phyloP scores from a whole-genome alignment of 2,329 filamentous ascomycete species.

The Ophiocordyceps camponoti-saundersi region DNA sequence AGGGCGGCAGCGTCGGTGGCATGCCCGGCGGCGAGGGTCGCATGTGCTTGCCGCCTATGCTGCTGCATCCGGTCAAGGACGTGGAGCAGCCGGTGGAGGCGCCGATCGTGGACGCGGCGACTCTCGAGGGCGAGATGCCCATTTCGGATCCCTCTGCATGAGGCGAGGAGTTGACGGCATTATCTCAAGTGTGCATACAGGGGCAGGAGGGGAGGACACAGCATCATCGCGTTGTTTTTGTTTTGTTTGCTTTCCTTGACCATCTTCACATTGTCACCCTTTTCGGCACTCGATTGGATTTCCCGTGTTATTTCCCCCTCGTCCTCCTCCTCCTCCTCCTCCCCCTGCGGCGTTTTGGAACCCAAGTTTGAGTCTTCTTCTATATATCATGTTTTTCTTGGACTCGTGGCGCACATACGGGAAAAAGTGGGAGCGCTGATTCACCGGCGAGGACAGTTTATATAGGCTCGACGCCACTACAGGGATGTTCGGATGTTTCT shows the following conservation, averaged over 20 bases:
- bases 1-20: constrained; percentile 27
- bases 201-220: not conserved
- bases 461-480: not conserved
- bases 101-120: constrained; percentile 23
- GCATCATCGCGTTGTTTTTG: not conserved
- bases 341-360: not conserved
- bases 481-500: not conserved
- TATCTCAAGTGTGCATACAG: not conserved
- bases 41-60: constrained; percentile 83
- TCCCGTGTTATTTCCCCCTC: not conserved
- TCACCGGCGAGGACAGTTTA: not conserved
- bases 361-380: not conserved
- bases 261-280: not conserved
- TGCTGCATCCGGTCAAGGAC: constrained; percentile 76
- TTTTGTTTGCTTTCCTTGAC: not conserved
- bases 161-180: not conserved
- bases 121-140: constrained; percentile 10
- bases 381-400: not conserved
- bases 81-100: constrained; percentile 49
- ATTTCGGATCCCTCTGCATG: constrained; percentile 29
- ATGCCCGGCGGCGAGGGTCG: constrained; percentile 59
- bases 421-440: not conserved
- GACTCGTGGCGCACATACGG: not conserved
- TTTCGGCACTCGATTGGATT: not conserved
- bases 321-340: not conserved